Base-by-base conservation (phyloP, 192 early-diverging fungal genomes). In the Entomortierella parvispora region DNA sequence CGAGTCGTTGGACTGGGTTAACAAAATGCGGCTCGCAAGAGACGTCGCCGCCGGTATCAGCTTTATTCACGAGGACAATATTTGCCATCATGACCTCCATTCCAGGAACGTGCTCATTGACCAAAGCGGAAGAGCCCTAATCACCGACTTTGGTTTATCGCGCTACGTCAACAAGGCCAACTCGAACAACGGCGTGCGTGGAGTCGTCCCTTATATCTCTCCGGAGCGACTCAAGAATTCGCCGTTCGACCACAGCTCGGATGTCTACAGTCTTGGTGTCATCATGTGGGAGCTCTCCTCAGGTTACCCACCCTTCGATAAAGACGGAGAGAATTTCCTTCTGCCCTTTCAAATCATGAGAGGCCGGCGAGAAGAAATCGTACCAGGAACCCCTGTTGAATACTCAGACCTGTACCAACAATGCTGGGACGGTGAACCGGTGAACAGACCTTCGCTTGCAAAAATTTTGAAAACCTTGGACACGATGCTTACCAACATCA, bases 201-300 rank as follows among this genome's bases (percentile, higher is more conserved):
- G 77, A 12, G 68, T 80, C 15, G 68, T 83, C 6, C 81, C 81
- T 15, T 83, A 80, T 20, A 68, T 80, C 20, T 79, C 81, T 9
- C 81, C 81, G 0, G 81, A 83, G 61, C 53, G 71, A 12, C 62
- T 83, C 31, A 63, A 57, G 33, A 58, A 71, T 26, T 18, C 52
- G 7, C 63, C 53, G 11, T 80, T 76, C 56, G 69, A 79, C 23
- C 59, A 66, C n/a, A 65, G 57, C 53, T 75, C 77, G 12, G 77
- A 83, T 37, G 58, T 83, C 6, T 83, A 80, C 67, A 76, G 71
- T 60, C 55, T 80, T 20, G 81, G 77, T 8, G 69, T 83, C 32
- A 83, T 83, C 55, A 83, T 83, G 81, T 80, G 76, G 76, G 81
- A 83, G 33, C 43, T 83, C 25, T 62, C 77, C 11, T 64, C 66